These are phyloP conservation scores for Tilletia horrida DNA, from an alignment of 1,284 basidiomycete species.

Conservation along the genomic window DNA sequence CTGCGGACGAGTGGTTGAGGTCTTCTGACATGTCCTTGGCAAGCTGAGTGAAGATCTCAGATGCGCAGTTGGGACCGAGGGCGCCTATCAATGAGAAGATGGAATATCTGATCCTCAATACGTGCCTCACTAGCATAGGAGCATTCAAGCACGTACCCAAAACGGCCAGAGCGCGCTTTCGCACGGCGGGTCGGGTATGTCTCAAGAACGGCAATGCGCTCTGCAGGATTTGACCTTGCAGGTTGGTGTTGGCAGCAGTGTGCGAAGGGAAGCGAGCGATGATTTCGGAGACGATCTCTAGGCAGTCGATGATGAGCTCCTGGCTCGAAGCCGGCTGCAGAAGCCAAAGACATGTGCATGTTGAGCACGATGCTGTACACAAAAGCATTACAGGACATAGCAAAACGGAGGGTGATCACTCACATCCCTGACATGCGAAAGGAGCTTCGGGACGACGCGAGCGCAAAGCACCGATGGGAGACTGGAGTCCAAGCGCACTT, in stretches of 20 bases:
- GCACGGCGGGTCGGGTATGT: constrained; percentile 36
- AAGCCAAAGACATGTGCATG: constrained; percentile 20
- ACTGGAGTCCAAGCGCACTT: constrained; percentile 75
- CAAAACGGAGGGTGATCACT: not conserved
- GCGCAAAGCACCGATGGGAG: constrained; percentile 75
- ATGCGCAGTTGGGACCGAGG: constrained; percentile 26
- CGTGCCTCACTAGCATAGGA: too few relatives aligned
- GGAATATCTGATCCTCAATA: too few relatives aligned
- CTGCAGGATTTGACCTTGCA: constrained; percentile 64
- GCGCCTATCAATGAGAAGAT: not conserved
- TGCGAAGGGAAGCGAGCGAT: constrained; percentile 63
- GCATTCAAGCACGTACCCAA: too few relatives aligned
- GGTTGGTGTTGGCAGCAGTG: constrained; percentile 56
- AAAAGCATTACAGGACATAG: too few relatives aligned
- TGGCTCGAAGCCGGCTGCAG: constrained; percentile 68
- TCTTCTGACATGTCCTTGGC: constrained; percentile 33
- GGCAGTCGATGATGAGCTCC: constrained; percentile 79
- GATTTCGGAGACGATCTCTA: constrained; percentile 86
- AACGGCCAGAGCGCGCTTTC: constrained; percentile 64
- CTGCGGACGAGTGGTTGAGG: constrained; percentile 59
- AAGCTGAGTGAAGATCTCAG: constrained; percentile 44
- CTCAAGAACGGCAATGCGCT: constrained; percentile 61
- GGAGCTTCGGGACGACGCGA: constrained; percentile 78
- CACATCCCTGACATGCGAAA: constrained; percentile 58
- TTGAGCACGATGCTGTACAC: not conserved